A percentile compares a stretch with the other conserved stretches of the same genome.
Conservation (phyloP, 2,329 filamentous ascomycete species). For the Dendryphion nanum region DNA sequence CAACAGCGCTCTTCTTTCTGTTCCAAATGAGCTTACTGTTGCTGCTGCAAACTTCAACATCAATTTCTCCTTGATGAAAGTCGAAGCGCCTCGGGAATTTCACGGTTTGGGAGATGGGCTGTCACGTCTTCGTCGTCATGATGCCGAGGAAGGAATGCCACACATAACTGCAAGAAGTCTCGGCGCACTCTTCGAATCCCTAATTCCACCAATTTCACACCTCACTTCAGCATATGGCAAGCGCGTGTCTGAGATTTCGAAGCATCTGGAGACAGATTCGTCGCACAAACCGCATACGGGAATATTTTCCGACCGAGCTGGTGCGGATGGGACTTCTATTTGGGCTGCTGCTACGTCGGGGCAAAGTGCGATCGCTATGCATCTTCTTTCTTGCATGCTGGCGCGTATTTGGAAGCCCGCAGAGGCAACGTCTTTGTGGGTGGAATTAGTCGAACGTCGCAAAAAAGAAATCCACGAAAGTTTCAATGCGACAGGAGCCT, state of each 20-base stretch:
- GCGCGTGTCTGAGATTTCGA: slow-evolving; percentile 20
- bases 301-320: slow-evolving; percentile 10
- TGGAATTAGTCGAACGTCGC: slow-evolving; percentile 26
- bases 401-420: slow-evolving; percentile 26
- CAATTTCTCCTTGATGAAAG: slow-evolving; percentile 44
- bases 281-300: not conserved
- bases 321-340: slow-evolving; percentile 15
- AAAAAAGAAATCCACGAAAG: slow-evolving; percentile 4
- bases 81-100: slow-evolving; percentile 42
- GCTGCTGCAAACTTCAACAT: slow-evolving; percentile 37
- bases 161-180: slow-evolving; percentile 43
- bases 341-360: slow-evolving; percentile 28
- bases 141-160: slow-evolving; percentile 39
- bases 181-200: slow-evolving; percentile 39
- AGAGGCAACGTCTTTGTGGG: slow-evolving; percentile 37
- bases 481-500: not conserved
- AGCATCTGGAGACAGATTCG: not conserved
- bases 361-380: slow-evolving; percentile 21
- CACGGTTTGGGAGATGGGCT: slow-evolving; percentile 29
- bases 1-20: slow-evolving; percentile 3
- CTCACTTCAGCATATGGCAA: slow-evolving; percentile 38
- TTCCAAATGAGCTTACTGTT: slow-evolving; percentile 13
- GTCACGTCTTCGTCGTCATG: slow-evolving; percentile 23
- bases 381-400: slow-evolving; percentile 41
- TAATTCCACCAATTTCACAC: slow-evolving; percentile 30